phyloP scores from a whole-genome alignment of 2,329 filamentous ascomycete genomes.

The Pseudogymnoascus sp. region DNA sequence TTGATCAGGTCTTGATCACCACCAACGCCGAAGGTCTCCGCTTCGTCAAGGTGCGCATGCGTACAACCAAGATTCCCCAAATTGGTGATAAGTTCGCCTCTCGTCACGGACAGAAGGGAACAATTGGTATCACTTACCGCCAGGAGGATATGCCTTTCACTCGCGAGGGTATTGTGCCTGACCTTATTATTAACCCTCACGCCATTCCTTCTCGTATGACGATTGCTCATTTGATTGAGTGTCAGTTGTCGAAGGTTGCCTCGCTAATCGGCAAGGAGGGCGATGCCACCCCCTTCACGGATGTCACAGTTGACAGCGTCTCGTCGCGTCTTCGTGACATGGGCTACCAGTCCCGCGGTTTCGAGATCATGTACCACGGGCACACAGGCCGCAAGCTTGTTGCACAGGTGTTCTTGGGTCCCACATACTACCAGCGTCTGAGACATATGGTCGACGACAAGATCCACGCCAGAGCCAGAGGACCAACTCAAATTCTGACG shows the following conservation, averaged over 20 bases:
- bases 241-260: constrained; percentile 90
- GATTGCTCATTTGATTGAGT: constrained; percentile 99
- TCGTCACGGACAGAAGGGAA: constrained; percentile 98
- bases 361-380: constrained; percentile 98
- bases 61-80: constrained; percentile 95
- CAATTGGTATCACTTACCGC: constrained; percentile 95
- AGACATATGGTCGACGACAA: constrained; percentile 99
- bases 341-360: constrained; percentile 93
- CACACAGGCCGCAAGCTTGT: constrained; percentile 91
- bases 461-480: constrained; percentile 96
- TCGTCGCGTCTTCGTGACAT: constrained; percentile 78
- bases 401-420: constrained; percentile 91
- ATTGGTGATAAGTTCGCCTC: constrained; percentile 99
- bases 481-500: constrained; percentile 94
- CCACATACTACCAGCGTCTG: constrained; percentile 97
- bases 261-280: constrained; percentile 91
- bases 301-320: constrained; percentile 90
- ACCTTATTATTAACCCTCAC: constrained; percentile 98
- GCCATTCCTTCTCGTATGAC: constrained; percentile 99
- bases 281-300: constrained; percentile 95
- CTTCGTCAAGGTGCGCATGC: constrained; percentile 94
- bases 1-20: constrained; percentile 87
- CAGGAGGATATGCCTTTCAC: constrained; percentile 99
- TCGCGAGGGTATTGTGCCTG: constrained; percentile 79
- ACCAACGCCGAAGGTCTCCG: constrained; percentile 91